These are phyloP conservation scores for Hygrophila difformis DNA, from an alignment of 257 asterid species.

Conservation along the genomic window DNA sequence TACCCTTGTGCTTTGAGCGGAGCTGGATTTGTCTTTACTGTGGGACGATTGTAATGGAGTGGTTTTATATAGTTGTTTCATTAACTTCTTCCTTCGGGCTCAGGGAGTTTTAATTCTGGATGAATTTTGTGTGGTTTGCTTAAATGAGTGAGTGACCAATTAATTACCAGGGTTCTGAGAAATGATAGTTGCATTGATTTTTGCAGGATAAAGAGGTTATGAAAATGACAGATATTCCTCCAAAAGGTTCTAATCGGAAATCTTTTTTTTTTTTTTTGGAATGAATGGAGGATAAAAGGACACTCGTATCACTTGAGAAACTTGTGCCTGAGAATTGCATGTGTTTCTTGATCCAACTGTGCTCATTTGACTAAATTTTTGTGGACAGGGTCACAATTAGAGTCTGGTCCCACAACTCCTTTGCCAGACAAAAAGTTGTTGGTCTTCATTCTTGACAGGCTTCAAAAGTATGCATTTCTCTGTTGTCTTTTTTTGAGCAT, in stretches of 20 bases:
- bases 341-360: slow-evolving; percentile 25
- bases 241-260: slow-evolving; percentile 42
- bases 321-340: neutral
- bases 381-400: slow-evolving; percentile 85
- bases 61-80: slow-evolving; percentile 18
- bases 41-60: neutral
- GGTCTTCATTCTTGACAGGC: slow-evolving; percentile 96
- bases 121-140: slow-evolving; percentile 10
- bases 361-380: slow-evolving; percentile 30
- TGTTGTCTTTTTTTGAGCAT: slow-evolving; percentile 18
- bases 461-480: slow-evolving; percentile 73
- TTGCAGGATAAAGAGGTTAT: slow-evolving; percentile 58
- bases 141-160: slow-evolving; percentile 13
- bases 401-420: slow-evolving; percentile 82
- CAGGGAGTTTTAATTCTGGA: slow-evolving; percentile 11
- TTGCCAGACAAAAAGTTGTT: slow-evolving; percentile 97
- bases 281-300: neutral
- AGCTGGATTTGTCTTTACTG: slow-evolving; percentile 28
- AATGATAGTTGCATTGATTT: slow-evolving; percentile 16
- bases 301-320: neutral
- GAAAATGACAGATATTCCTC: slow-evolving; percentile 57
- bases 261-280: slow-evolving; percentile 24
- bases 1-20: slow-evolving; percentile 15
- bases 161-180: slow-evolving; percentile 14
- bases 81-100: slow-evolving; percentile 7